These are phyloP conservation scores for Termitomyces sp. DNA, from an alignment of 768 basidiomycete genomes.

Conservation along the genomic window DNA sequence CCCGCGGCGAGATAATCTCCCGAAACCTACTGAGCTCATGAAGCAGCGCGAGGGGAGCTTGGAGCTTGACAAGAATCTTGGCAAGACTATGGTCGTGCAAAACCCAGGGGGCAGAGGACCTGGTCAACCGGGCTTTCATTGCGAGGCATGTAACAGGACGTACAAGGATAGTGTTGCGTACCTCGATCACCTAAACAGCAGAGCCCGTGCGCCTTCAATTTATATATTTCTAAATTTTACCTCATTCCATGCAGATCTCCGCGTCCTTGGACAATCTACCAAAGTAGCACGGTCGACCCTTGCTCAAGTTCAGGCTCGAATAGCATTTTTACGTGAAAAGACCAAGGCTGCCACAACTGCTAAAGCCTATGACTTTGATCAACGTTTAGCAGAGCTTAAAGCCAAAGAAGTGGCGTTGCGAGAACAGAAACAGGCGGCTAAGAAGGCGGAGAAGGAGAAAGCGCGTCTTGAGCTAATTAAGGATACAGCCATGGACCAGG, in stretches of 20 bases:
- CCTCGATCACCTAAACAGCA: slow-evolving; percentile 92
- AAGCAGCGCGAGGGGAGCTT: slow-evolving; percentile 80
- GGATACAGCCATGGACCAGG: slow-evolving; percentile 41
- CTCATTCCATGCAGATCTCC: slow-evolving; percentile 60
- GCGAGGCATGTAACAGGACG: slow-evolving; percentile 86
- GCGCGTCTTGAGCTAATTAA: slow-evolving; percentile 62
- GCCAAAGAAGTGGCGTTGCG: slow-evolving; percentile 65
- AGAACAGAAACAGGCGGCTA: slow-evolving; percentile 73
- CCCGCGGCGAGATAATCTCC: slow-evolving; percentile 64
- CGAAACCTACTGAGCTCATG: slow-evolving; percentile 93
- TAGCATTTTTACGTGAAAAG: slow-evolving; percentile 82
- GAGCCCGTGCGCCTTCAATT: slow-evolving; percentile 64
- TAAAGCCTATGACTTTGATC: slow-evolving; percentile 93
- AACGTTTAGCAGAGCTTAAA: slow-evolving; percentile 80
- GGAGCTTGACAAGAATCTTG: slow-evolving; percentile 92
- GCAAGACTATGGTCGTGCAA: slow-evolving; percentile 93
- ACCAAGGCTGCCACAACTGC: slow-evolving; percentile 79
- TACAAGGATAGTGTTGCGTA: slow-evolving; percentile 95
- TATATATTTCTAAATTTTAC: background rate
- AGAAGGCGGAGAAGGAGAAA: slow-evolving; percentile 75
- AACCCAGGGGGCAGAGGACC: slow-evolving; percentile 78
- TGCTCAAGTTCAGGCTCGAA: slow-evolving; percentile 88
- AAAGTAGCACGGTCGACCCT: slow-evolving; percentile 87
- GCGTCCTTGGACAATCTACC: slow-evolving; percentile 93
- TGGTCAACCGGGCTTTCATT: slow-evolving; percentile 92